Conservation (phyloP, 306 rosid genomes). For the Calophaca sinica region DNA sequence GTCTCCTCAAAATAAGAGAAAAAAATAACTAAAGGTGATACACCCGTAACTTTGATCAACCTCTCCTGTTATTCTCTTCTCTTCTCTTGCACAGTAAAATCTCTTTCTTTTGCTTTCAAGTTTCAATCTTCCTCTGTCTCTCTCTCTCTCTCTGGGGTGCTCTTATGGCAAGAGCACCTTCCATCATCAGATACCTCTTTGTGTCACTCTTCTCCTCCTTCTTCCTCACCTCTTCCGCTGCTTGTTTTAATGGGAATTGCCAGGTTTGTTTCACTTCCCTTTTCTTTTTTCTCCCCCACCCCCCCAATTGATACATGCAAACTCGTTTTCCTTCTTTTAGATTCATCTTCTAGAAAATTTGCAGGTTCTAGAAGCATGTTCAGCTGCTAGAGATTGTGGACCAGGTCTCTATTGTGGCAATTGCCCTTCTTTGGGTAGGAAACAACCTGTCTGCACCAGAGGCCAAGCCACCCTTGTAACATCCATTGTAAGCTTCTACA, state of each 20-base stretch:
- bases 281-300: neutral
- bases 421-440: slow-evolving; percentile 78
- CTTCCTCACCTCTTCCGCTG: slow-evolving; percentile 51
- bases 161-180: slow-evolving; percentile 26
- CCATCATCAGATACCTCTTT: slow-evolving; percentile 45
- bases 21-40: slow-evolving; percentile 46
- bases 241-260: slow-evolving; percentile 75
- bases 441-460: slow-evolving; percentile 76
- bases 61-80: neutral
- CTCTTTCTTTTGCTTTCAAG: slow-evolving; percentile 48
- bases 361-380: slow-evolving; percentile 83
- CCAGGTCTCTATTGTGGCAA: slow-evolving; percentile 86
- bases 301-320: slow-evolving; percentile 24
- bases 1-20: slow-evolving; percentile 51
- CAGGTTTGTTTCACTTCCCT: slow-evolving; percentile 58
- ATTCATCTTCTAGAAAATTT: slow-evolving; percentile 43
- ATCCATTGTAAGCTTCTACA: slow-evolving; percentile 61
- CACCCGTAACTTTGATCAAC: slow-evolving; percentile 45
- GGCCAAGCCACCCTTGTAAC: slow-evolving; percentile 74
- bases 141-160: neutral
- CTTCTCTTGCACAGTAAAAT: slow-evolving; percentile 43
- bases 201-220: slow-evolving; percentile 51
- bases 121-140: slow-evolving; percentile 4
- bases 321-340: neutral
- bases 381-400: slow-evolving; percentile 73